A percentile compares a stretch with the other conserved stretches of the same genome.
phyloP scores from a whole-genome alignment of 2,329 filamentous ascomycete genomes.

The Scopulariopsis brevicaulis region DNA sequence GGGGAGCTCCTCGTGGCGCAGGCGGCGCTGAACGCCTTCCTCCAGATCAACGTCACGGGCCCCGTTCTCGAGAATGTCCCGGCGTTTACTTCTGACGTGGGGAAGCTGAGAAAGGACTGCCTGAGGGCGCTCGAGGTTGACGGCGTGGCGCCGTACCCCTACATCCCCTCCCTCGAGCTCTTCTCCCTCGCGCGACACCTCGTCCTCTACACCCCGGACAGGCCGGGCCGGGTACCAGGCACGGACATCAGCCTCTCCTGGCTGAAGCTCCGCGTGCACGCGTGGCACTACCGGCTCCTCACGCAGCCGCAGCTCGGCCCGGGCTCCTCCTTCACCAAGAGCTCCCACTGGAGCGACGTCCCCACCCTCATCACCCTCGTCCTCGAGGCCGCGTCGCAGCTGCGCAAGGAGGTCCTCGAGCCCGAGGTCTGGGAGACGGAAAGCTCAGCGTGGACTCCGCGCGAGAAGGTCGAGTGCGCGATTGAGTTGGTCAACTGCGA shows the following conservation, averaged over 20 bases:
- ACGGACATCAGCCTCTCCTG: slow-evolving; percentile 37
- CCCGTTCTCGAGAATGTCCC: slow-evolving; percentile 46
- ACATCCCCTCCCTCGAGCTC: slow-evolving; percentile 75
- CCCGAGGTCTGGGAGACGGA: slow-evolving; percentile 23
- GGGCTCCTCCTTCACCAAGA: slow-evolving; percentile 41
- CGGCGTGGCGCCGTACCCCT: slow-evolving; percentile 74
- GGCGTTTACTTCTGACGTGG: slow-evolving; percentile 16
- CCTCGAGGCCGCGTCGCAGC: slow-evolving; percentile 25
- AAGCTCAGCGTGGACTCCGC: slow-evolving; percentile 22
- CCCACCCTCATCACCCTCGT: slow-evolving; percentile 42
- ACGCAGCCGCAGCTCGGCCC: slow-evolving; percentile 41
- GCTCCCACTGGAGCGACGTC: slow-evolving; percentile 47
- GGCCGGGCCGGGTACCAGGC: slow-evolving; percentile 13
- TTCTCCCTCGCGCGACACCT: slow-evolving; percentile 59
- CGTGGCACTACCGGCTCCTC: slow-evolving; percentile 54
- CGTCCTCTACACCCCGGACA: slow-evolving; percentile 17
- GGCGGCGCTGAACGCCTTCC: slow-evolving; percentile 63
- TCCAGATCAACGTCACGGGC: slow-evolving; percentile 82
- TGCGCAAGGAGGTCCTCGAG: slow-evolving; percentile 24
- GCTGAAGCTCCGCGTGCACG: slow-evolving; percentile 59
- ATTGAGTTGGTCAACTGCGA: slow-evolving; percentile 76
- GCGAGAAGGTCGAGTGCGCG: slow-evolving; percentile 57
- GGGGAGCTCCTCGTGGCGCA: slow-evolving; percentile 42
- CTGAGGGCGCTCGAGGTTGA: slow-evolving; percentile 65
- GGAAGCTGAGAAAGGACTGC: slow-evolving; percentile 41